Percentiles rank a stretch among this genome's conserved stretches.
These are phyloP conservation scores for Hemerocallis citrina DNA, from an alignment of 106 monocot genomes.

Conservation along the genomic window DNA sequence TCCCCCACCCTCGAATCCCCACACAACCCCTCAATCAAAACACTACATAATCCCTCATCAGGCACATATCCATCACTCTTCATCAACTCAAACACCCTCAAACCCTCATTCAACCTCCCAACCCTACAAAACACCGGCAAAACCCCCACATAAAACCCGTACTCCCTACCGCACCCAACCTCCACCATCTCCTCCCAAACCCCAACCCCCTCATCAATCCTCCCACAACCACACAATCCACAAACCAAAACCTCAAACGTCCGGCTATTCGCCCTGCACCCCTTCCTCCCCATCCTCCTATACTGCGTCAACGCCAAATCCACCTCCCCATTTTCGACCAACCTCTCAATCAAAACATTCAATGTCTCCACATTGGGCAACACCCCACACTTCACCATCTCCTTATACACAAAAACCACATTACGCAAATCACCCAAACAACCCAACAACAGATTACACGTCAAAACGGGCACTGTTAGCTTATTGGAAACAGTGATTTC, in stretches of 20 bases:
- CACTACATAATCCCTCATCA: constrained; percentile 13
- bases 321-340: constrained; percentile 26
- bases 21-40: constrained; percentile 31
- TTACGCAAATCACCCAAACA: constrained; percentile 16
- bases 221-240: constrained; percentile 28
- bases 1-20: constrained; percentile 25
- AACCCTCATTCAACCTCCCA: constrained; percentile 32
- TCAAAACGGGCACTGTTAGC: constrained; percentile 16
- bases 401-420: constrained; percentile 67
- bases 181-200: constrained; percentile 46
- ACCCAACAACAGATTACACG: constrained; percentile 32
- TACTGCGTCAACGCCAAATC: constrained; percentile 54
- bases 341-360: constrained; percentile 43
- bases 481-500: constrained; percentile 18
- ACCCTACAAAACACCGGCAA: constrained; percentile 31
- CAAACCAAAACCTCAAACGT: constrained; percentile 53
- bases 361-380: constrained; percentile 54
- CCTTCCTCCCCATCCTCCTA: constrained; percentile 46
- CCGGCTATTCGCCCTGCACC: constrained; percentile 36
- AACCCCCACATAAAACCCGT: constrained; percentile 20
- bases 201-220: constrained; percentile 31
- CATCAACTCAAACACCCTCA: constrained; percentile 41
- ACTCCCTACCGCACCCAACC: constrained; percentile 18
- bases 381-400: constrained; percentile 56
- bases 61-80: constrained; percentile 17